A percentile compares a stretch with the other conserved stretches of the same genome.
phyloP scores from a whole-genome alignment of 208 protist genomes.

The Wallacemonas sp. region DNA sequence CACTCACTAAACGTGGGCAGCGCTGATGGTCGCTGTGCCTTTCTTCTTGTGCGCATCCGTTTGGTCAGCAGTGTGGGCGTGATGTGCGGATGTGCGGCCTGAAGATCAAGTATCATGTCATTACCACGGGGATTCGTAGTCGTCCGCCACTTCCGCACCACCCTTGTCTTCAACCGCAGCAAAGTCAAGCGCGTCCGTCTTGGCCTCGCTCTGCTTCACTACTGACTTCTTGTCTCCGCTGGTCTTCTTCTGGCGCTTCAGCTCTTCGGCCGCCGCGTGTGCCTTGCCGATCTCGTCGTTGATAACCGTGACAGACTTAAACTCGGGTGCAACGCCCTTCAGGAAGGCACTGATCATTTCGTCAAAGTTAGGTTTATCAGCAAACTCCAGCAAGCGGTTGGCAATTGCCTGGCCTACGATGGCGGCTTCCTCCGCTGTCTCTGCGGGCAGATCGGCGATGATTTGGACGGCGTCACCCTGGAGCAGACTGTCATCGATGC shows the following conservation, averaged over 20 bases:
- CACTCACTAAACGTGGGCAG: no score
- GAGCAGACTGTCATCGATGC: conserved; percentile 23
- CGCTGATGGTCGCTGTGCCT: no score
- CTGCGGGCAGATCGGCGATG: conserved; percentile 41
- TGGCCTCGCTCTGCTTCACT: conserved; percentile 14
- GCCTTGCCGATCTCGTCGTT: conserved; percentile 44
- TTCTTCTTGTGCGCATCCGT: no score
- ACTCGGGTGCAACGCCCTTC: conserved; percentile 42
- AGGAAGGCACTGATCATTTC: conserved; percentile 45
- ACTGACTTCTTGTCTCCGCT: conserved; percentile 24
- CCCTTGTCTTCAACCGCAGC: conserved; percentile 43
- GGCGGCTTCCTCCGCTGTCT: conserved; percentile 35
- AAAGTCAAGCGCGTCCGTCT: conserved; percentile 32
- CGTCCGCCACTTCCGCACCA: conserved; percentile 18
- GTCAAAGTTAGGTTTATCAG: conserved; percentile 38
- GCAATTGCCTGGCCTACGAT: conserved; percentile 55
- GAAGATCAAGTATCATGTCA: no score
- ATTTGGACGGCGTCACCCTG: conserved; percentile 17
- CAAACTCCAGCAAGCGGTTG: conserved; percentile 40
- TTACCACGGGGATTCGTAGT: conserved; percentile 15
- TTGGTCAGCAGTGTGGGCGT: no score
- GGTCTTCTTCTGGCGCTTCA: conserved; percentile 38
- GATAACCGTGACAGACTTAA: conserved; percentile 29
- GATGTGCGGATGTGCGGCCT: no score
- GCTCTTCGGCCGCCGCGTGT: conserved; percentile 42